These are phyloP conservation scores for Nothophoma quercina DNA, from an alignment of 2,329 filamentous ascomycete species.

Conservation along the genomic window DNA sequence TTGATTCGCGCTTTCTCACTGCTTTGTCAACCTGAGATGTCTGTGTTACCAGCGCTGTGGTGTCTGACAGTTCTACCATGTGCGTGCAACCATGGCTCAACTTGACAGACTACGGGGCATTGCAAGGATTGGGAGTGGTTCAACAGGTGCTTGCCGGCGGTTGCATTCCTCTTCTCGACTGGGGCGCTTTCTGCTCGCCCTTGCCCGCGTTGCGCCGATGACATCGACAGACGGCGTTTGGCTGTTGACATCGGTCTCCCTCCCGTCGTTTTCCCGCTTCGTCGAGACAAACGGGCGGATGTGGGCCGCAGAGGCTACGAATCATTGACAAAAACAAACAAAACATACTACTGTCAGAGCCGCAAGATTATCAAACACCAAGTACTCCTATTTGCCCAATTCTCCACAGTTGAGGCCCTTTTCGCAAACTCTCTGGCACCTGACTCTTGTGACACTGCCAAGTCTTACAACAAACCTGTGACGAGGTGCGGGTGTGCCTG, in stretches of 20 bases:
- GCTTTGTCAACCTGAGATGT: conserved; percentile 16
- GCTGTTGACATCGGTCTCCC: conserved; percentile 20
- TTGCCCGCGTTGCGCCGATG: conserved; percentile 29
- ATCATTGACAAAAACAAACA: conserved; percentile 31
- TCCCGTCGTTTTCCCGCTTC: conserved; percentile 22
- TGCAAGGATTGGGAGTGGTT: conserved; percentile 25
- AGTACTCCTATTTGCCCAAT: conserved; percentile 17
- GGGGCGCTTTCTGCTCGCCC: conserved; percentile 24
- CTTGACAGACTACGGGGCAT: conserved; percentile 35
- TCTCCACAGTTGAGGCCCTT: conserved; percentile 19
- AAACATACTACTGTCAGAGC: conserved; percentile 30
- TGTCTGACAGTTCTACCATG: conserved; percentile 30
- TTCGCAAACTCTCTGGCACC: conserved; percentile 15
- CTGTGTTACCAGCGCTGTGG: conserved; percentile 28
- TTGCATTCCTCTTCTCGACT: conserved; percentile 25
- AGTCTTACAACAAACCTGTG: conserved; percentile 13
- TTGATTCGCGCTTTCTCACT: conserved; percentile 10
- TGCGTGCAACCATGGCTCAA: conserved; percentile 33
- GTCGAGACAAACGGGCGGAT: conserved; percentile 12
- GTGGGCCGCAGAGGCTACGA: not conserved
- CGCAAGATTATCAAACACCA: conserved; percentile 20
- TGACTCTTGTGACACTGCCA: conserved; percentile 6
- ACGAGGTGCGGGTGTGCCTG: conserved; percentile 26
- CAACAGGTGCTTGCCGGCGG: conserved; percentile 22
- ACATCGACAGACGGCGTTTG: conserved; percentile 27